phyloP scores from a whole-genome alignment of 768 basidiomycete species.

The Tricholoma terreum region DNA sequence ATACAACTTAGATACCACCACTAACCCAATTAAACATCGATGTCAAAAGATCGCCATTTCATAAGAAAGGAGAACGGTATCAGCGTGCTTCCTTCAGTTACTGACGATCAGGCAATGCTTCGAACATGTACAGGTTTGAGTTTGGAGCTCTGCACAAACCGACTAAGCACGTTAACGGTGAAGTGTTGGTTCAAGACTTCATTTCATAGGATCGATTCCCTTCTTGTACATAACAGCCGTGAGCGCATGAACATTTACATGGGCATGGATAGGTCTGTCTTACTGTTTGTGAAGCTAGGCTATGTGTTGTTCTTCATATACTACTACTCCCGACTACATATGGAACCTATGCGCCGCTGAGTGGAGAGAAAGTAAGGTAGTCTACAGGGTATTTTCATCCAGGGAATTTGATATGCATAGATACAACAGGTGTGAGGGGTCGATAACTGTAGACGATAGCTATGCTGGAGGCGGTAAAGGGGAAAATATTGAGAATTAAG shows the following conservation, averaged over 20 bases:
- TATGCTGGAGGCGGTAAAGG: neutral
- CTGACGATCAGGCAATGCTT: constrained; percentile 13
- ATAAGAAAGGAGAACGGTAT: neutral
- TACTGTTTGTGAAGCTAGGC: constrained; percentile 8
- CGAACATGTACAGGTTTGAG: constrained; percentile 51
- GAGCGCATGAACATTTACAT: too few relatives aligned
- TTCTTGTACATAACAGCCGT: too few relatives aligned
- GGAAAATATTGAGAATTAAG: constrained; percentile 16
- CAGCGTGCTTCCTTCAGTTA: constrained; percentile 10
- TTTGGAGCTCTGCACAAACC: constrained; percentile 65
- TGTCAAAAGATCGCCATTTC: too few relatives aligned
- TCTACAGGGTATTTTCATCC: constrained; percentile 4
- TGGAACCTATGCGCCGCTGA: neutral
- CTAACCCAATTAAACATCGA: neutral
- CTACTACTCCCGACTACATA: neutral
- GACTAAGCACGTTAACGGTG: constrained; percentile 34
- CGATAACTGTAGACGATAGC: neutral
- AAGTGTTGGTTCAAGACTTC: neutral
- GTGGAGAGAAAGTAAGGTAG: constrained; percentile 1
- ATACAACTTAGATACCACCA: neutral
- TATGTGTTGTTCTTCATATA: constrained; percentile 10
- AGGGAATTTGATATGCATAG: neutral
- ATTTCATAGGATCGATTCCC: too few relatives aligned
- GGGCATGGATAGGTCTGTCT: too few relatives aligned
- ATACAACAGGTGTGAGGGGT: constrained; percentile 2